These are phyloP conservation scores for Mycena polygramma DNA, from an alignment of 768 basidiomycete species.

Conservation along the genomic window DNA sequence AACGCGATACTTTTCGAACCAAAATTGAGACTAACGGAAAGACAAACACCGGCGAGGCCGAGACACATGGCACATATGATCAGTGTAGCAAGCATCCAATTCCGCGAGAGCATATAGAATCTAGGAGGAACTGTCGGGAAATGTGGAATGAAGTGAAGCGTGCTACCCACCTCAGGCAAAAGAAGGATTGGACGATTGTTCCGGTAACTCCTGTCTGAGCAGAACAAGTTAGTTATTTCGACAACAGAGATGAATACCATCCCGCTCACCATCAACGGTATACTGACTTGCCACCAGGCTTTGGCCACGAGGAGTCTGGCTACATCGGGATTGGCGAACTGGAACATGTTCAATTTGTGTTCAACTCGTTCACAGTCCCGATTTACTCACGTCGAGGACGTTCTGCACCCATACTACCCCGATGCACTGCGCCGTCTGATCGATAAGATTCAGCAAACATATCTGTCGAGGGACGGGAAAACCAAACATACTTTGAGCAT, in stretches of 20 bases:
- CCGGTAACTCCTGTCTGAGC: conserved; percentile 26
- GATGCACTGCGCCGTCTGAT: conserved; percentile 27
- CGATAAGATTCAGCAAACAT: background rate
- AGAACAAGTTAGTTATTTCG: background rate
- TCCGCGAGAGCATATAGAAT: conserved; percentile 29
- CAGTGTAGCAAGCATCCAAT: conserved; percentile 21
- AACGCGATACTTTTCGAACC: background rate
- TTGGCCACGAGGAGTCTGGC: conserved; percentile 18
- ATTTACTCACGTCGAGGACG: conserved; percentile 13
- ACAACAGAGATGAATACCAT: background rate
- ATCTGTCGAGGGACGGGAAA: background rate
- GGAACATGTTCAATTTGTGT: background rate
- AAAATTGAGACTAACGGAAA: conserved; percentile 11
- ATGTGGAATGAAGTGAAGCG: background rate
- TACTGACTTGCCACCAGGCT: conserved; percentile 31
- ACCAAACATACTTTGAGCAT: conserved; percentile 23
- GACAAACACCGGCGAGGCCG: conserved; percentile 27
- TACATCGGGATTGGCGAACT: conserved; percentile 17
- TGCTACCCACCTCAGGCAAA: conserved; percentile 21
- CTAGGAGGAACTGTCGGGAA: background rate
- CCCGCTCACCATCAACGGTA: conserved; percentile 24
- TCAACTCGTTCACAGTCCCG: background rate
- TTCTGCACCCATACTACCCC: conserved; percentile 32
- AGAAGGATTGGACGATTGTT: conserved; percentile 23
- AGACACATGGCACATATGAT: conserved; percentile 27